phyloP scores from a whole-genome alignment of 805 yeast species.

The Candida sphagnicola region DNA sequence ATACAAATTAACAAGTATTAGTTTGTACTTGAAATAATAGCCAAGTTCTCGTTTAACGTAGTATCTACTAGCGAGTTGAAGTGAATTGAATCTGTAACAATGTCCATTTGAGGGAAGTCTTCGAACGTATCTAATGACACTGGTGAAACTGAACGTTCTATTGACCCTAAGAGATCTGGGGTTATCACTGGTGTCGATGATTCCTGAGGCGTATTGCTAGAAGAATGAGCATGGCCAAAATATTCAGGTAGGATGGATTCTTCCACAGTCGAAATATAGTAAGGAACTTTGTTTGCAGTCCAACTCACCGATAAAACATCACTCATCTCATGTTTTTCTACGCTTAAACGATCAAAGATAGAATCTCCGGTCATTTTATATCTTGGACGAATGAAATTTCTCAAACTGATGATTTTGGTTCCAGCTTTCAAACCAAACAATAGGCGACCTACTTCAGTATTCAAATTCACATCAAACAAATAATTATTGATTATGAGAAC shows the following conservation, averaged over 20 bases:
- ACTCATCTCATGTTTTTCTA: slow-evolving; percentile 56
- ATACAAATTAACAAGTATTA: no score
- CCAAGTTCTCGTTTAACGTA: not conserved
- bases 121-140: not conserved
- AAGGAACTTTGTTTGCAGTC: slow-evolving; percentile 82
- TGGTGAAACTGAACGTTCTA: not conserved
- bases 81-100: not conserved
- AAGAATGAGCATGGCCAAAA: slow-evolving; percentile 8
- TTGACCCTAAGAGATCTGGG: not conserved
- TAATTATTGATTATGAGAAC: slow-evolving; percentile 80
- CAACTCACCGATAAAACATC: slow-evolving; percentile 78
- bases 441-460: slow-evolving; percentile 61
- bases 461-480: slow-evolving; percentile 73
- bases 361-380: slow-evolving; percentile 57
- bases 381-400: slow-evolving; percentile 75
- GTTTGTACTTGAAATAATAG: not conserved
- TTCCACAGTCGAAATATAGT: slow-evolving; percentile 70
- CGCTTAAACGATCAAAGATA: slow-evolving; percentile 61
- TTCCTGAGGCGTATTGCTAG: not conserved
- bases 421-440: slow-evolving; percentile 66
- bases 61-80: not conserved
- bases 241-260: slow-evolving; percentile 34
- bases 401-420: slow-evolving; percentile 72
- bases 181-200: slow-evolving; percentile 1
- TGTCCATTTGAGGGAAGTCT: not conserved